phyloP scores from a whole-genome alignment of 2,329 filamentous ascomycete genomes.

The Hymenoscyphus albidus region DNA sequence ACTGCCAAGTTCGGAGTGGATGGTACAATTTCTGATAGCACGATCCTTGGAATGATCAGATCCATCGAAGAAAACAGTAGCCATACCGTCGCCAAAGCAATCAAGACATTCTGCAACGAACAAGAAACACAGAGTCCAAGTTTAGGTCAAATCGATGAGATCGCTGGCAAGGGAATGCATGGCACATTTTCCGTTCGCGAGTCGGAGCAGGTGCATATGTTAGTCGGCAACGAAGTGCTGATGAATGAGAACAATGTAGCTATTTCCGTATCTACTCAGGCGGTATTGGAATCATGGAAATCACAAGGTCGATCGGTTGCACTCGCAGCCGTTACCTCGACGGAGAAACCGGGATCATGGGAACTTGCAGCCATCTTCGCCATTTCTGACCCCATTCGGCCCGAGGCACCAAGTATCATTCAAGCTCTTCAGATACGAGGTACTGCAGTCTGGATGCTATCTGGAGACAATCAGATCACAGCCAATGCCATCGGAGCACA shows the following conservation, averaged over 20 bases:
- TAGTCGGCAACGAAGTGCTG: slow-evolving; percentile 72
- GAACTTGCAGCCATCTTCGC: slow-evolving; percentile 64
- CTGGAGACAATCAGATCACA: slow-evolving; percentile 84
- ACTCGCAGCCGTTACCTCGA: slow-evolving; percentile 47
- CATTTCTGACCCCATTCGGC: slow-evolving; percentile 76
- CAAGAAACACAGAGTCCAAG: slow-evolving; percentile 31
- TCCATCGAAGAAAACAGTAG: slow-evolving; percentile 67
- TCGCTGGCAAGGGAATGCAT: slow-evolving; percentile 68
- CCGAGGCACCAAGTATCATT: slow-evolving; percentile 65
- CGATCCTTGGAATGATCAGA: slow-evolving; percentile 52
- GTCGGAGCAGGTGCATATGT: slow-evolving; percentile 40
- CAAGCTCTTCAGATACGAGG: slow-evolving; percentile 59
- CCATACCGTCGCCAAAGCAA: slow-evolving; percentile 70
- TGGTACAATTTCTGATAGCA: slow-evolving; percentile 16
- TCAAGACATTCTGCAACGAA: slow-evolving; percentile 57
- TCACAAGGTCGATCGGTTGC: slow-evolving; percentile 60
- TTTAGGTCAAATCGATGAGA: slow-evolving; percentile 54
- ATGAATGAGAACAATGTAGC: slow-evolving; percentile 49
- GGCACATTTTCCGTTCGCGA: slow-evolving; percentile 45
- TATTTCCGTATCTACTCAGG: slow-evolving; percentile 37
- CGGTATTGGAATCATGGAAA: slow-evolving; percentile 54
- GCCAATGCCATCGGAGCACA: slow-evolving; percentile 72
- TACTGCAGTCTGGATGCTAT: slow-evolving; percentile 85
- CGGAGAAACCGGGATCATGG: slow-evolving; percentile 36
- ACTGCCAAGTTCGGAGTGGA: slow-evolving; percentile 13